A percentile compares a stretch with the other conserved stretches of the same genome.
phyloP scores from a whole-genome alignment of 179 eudicot genomes.

The Sideroxylon spinosum region DNA sequence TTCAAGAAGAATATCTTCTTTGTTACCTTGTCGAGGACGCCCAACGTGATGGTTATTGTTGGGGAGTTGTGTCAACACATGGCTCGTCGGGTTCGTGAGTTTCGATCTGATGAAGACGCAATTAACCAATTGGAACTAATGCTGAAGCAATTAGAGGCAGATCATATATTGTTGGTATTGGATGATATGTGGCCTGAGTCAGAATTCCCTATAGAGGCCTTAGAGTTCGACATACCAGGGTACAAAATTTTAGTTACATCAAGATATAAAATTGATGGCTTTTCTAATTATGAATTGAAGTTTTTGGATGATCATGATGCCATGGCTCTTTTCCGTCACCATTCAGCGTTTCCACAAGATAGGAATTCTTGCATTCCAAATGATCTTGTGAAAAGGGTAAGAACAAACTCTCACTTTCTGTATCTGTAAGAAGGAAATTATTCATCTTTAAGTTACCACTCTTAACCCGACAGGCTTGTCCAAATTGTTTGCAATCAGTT shows the following conservation, averaged over 20 bases:
- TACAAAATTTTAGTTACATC: constrained; percentile 33
- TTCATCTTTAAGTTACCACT: too few relatives aligned
- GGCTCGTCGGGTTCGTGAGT: neutral
- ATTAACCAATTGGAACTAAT: constrained; percentile 19
- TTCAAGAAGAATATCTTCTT: constrained; percentile 31
- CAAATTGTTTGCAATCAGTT: neutral
- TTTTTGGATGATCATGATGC: constrained; percentile 26
- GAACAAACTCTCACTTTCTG: neutral
- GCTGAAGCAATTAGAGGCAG: constrained; percentile 15
- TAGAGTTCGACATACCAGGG: constrained; percentile 14
- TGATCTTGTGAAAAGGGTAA: constrained; percentile 27
- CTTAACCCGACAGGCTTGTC: neutral
- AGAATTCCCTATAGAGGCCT: constrained; percentile 18
- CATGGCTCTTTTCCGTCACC: constrained; percentile 20
- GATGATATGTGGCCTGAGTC: constrained; percentile 35
- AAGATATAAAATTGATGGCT: constrained; percentile 21
- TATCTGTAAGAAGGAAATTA: too few relatives aligned
- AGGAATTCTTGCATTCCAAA: constrained; percentile 10
- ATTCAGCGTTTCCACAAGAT: constrained; percentile 25
- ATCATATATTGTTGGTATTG: constrained; percentile 28
- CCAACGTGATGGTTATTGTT: constrained; percentile 19
- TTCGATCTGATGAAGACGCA: constrained; percentile 30
- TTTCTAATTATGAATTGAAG: constrained; percentile 23
- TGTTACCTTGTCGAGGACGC: constrained; percentile 23
- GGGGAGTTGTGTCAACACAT: constrained; percentile 15